Conservation (phyloP, 1,139 yeast genomes). For the Pichia sp. region DNA sequence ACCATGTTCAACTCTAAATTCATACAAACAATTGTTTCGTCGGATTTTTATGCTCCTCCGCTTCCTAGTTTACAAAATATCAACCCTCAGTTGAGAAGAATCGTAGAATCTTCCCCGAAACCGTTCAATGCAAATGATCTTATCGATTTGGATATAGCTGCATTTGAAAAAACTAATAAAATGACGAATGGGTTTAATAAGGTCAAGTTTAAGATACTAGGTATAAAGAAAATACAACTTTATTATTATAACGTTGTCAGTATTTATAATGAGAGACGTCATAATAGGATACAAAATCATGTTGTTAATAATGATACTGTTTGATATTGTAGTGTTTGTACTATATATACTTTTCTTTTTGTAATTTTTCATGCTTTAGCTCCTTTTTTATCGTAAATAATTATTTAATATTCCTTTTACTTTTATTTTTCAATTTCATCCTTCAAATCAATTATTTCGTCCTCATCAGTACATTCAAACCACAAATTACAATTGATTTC, state of each 20-base stretch:
- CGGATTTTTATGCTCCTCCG: slow-evolving; percentile 15
- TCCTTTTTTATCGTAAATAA: too few species aligned
- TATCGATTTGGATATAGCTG: slow-evolving; percentile 36
- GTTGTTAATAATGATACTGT: too few species aligned
- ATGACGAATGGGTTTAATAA: slow-evolving; percentile 31
- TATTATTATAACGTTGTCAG: slow-evolving; percentile 44
- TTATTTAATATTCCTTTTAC: not conserved
- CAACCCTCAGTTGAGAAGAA: slow-evolving; percentile 16
- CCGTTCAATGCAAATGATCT: slow-evolving; percentile 25
- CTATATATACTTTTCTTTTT: not conserved
- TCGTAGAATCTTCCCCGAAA: slow-evolving; percentile 20
- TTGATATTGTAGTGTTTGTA: too few species aligned
- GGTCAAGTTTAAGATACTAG: slow-evolving; percentile 50
- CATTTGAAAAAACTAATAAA: slow-evolving; percentile 30
- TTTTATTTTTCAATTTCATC: slow-evolving; percentile 18
- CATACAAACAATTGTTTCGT: slow-evolving; percentile 12
- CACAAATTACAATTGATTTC: slow-evolving; percentile 62
- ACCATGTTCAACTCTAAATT: slow-evolving; percentile 1
- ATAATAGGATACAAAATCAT: too few species aligned
- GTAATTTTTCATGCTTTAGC: not conserved
- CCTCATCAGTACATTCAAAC: slow-evolving; percentile 51
- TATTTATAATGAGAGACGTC: slow-evolving; percentile 27
- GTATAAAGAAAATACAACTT: slow-evolving; percentile 38
- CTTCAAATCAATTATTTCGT: slow-evolving; percentile 47
- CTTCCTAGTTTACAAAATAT: slow-evolving; percentile 17